A percentile compares a stretch with the other conserved stretches of the same genome.
Evolutionary conservation across 179 eudicot genomes (phyloP).

Genomic region (Camellia oleifera): DNA sequence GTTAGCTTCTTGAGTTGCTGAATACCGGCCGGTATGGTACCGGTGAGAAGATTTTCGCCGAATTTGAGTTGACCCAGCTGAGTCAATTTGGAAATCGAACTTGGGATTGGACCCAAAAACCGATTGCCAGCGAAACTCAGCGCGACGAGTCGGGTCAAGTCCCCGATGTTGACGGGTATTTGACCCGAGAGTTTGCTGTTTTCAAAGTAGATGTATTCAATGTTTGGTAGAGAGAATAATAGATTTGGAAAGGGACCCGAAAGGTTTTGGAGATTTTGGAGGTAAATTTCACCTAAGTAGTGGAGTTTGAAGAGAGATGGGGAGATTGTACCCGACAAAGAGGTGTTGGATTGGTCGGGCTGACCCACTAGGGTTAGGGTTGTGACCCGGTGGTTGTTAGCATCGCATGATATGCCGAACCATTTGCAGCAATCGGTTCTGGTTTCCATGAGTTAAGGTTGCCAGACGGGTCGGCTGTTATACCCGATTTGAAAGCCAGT

Average conservation of each 20-base stretch:
- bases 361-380: slow-evolving; percentile 21
- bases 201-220: slow-evolving; percentile 31
- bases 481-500: slow-evolving; percentile 44
- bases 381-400: slow-evolving; percentile 30
- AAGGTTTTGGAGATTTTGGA: slow-evolving; percentile 22
- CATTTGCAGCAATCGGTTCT: slow-evolving; percentile 51
- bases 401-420: slow-evolving; percentile 30
- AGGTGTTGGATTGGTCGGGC: slow-evolving; percentile 22
- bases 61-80: too few relatives aligned
- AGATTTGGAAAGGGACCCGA: slow-evolving; percentile 41
- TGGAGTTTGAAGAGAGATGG: slow-evolving; percentile 37
- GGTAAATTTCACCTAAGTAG: slow-evolving; percentile 21
- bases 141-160: slow-evolving; percentile 25
- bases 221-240: slow-evolving; percentile 23
- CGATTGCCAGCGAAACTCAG: slow-evolving; percentile 32
- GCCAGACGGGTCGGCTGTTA: slow-evolving; percentile 39
- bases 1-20: too few relatives aligned
- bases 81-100: too few relatives aligned
- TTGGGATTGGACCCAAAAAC: too few relatives aligned
- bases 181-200: slow-evolving; percentile 45
- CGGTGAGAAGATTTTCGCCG: too few relatives aligned
- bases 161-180: slow-evolving; percentile 34
- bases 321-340: slow-evolving; percentile 42
- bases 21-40: too few relatives aligned
- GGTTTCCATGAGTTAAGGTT: slow-evolving; percentile 35